Evolutionary conservation across 177 flowering plant species (phyloP), one percentile per base, ranked within the genome.

Genomic region (Tripterygium wilfordii): DNA sequence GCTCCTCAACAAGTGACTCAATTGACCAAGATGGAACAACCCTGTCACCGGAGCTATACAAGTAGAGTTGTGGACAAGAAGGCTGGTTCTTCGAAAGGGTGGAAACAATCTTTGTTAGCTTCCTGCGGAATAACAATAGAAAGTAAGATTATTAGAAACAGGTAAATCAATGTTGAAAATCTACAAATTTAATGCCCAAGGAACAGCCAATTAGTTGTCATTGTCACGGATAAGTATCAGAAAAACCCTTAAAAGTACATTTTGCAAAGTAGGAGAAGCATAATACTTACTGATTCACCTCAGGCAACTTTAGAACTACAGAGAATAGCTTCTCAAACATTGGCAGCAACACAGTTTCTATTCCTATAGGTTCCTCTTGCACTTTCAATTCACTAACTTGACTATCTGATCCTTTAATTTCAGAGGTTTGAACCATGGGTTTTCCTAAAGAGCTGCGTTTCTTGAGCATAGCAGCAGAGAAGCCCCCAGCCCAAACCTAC

Each of bases 401-500:
- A 32, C 20, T 49, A 54, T 58, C 56, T 39, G 40, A 28, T 53
- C 42, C 67, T 48, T 63, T 53, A 44, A 45, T 37, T 48, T 64
- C 71, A 26, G 26, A 44, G 17, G 36, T 39, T 40, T 54, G 70
- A 26, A 28, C 58, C 42, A 58, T 46, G 47, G 78, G 37, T 37
- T 56, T 36, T 50, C 68, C 56, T n/a, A 67, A 50, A 30, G 85
- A 69, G 69, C 77, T 83, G 42, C 66, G 79, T 57, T 85, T 85
- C 75, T 81, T 85, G 49, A 88, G 61, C 49, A 91, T 13, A 18
- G 98, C 98, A 43, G 95, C 78, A 57, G 83, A 48, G 61, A 88
- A 91, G 40, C 98, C 96, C 53, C 89, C 89, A 31, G 98, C 96
- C 96, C 96, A 91, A 12, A 91, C 90, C 98, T 88, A 54, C 48